A percentile compares a stretch with the other conserved stretches of the same genome.
Evolutionary conservation across 2,329 filamentous ascomycete genomes (phyloP).

Genomic region (Ophiostoma tasmaniense): DNA sequence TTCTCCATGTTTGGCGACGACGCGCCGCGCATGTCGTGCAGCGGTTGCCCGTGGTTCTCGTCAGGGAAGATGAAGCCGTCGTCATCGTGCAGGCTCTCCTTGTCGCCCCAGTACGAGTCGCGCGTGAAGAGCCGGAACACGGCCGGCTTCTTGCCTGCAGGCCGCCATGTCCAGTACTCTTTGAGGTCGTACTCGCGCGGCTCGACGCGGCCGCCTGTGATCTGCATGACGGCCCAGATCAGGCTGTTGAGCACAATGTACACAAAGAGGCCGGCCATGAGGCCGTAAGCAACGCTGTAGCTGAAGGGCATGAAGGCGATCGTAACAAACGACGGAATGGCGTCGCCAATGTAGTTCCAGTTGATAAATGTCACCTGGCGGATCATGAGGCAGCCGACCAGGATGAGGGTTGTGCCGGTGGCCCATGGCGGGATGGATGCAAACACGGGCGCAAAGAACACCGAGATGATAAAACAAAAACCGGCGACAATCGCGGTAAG

Average conservation of each 20-base stretch:
- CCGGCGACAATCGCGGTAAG: slow-evolving; percentile 63
- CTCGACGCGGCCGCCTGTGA: slow-evolving; percentile 36
- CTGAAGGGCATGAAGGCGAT: slow-evolving; percentile 69
- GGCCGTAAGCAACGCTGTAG: slow-evolving; percentile 69
- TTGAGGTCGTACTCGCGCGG: slow-evolving; percentile 46
- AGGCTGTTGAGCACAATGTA: slow-evolving; percentile 42
- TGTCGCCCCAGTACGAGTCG: slow-evolving; percentile 24
- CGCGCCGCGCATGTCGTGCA: slow-evolving; percentile 11
- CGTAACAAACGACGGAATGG: slow-evolving; percentile 66
- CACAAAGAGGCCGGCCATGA: slow-evolving; percentile 57
- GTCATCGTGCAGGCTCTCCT: slow-evolving; percentile 18
- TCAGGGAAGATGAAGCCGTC: slow-evolving; percentile 14
- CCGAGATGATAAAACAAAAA: slow-evolving; percentile 59
- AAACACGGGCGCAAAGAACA: slow-evolving; percentile 71
- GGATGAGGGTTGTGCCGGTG: slow-evolving; percentile 62
- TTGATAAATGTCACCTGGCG: slow-evolving; percentile 66
- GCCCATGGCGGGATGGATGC: slow-evolving; percentile 72
- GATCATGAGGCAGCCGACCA: slow-evolving; percentile 72
- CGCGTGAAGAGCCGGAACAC: slow-evolving; percentile 33
- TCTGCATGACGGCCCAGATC: slow-evolving; percentile 37
- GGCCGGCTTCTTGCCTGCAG: slow-evolving; percentile 40
- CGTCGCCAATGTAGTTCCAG: slow-evolving; percentile 68
- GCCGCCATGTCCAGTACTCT: slow-evolving; percentile 48
- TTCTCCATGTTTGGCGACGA: slow-evolving; percentile 12
- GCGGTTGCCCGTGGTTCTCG: slow-evolving; percentile 13